Evolutionary conservation across 805 yeast genomes (phyloP).

Genomic region (Hanseniaspora vineae): DNA sequence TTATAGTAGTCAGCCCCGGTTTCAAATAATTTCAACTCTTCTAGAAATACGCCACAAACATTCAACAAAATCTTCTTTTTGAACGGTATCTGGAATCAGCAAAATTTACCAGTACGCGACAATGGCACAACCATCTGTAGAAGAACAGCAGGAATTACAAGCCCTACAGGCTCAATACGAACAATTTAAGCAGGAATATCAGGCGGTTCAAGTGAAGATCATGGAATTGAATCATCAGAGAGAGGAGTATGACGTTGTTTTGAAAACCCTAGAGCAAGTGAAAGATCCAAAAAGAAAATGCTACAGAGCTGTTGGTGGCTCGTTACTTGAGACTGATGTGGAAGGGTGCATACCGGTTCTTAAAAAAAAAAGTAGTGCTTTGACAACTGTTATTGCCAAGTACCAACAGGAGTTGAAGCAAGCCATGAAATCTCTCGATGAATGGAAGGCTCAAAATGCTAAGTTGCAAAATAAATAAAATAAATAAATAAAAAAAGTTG

Average conservation of each 20-base stretch:
- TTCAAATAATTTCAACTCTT: too few relatives aligned
- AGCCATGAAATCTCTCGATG: not conserved
- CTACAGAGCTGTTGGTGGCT: slow-evolving; percentile 90
- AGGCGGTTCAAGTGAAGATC: slow-evolving; percentile 33
- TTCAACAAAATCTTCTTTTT: too few relatives aligned
- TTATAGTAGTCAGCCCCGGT: too few relatives aligned
- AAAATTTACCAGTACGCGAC: not conserved
- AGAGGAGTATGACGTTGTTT: slow-evolving; percentile 39
- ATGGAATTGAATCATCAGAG: slow-evolving; percentile 36
- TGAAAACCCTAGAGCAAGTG: slow-evolving; percentile 36
- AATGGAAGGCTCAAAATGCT: not conserved
- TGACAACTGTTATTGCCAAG: not conserved
- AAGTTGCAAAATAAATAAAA: not conserved
- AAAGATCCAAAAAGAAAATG: slow-evolving; percentile 44
- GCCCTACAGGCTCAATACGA: slow-evolving; percentile 15
- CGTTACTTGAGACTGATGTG: slow-evolving; percentile 70
- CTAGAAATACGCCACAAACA: too few relatives aligned
- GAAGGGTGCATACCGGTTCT: slow-evolving; percentile 60
- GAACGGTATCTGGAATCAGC: too few relatives aligned
- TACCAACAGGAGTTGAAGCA: not conserved
- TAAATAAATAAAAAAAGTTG: too few relatives aligned
- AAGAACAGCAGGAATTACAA: not conserved
- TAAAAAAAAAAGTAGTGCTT: slow-evolving; percentile 30
- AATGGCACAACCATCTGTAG: not conserved
- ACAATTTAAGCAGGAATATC: slow-evolving; percentile 36